Conservation (phyloP, 495 filamentous ascomycete species). For the Aeminium ludgeri region DNA sequence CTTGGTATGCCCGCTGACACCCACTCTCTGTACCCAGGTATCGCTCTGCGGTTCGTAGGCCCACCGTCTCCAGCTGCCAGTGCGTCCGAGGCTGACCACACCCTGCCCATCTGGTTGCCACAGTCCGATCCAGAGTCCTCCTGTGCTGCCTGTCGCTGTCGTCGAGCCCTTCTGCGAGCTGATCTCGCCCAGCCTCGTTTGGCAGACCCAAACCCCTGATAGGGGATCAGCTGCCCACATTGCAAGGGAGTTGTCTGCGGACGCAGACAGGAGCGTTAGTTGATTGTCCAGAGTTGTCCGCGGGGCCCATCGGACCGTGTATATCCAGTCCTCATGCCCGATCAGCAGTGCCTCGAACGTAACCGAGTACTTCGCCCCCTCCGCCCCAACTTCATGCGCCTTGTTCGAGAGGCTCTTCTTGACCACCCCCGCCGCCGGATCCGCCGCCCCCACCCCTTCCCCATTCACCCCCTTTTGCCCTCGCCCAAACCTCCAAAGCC, state of each 20-base stretch:
- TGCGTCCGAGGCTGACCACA: conserved; percentile 69
- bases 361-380: conserved; percentile 46
- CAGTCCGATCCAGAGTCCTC: conserved; percentile 88
- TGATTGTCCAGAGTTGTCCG: conserved; percentile 20
- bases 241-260: conserved; percentile 84
- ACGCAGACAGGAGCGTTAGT: conserved; percentile 70
- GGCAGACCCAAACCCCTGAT: conserved; percentile 80
- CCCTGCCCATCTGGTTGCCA: conserved; percentile 68
- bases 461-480: conserved; percentile 31
- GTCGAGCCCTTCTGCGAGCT: conserved; percentile 86
- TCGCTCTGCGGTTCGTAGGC: conserved; percentile 35
- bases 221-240: conserved; percentile 73
- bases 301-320: conserved; percentile 61
- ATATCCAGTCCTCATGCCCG: conserved; percentile 97
- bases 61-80: conserved; percentile 89
- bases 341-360: conserved; percentile 91
- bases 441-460: not conserved
- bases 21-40: conserved; percentile 58
- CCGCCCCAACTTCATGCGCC: conserved; percentile 51
- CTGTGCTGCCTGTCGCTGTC: conserved; percentile 85
- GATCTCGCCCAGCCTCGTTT: conserved; percentile 75
- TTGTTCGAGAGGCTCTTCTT: conserved; percentile 61
- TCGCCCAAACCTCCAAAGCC: conserved; percentile 72
- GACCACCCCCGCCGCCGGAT: not conserved
- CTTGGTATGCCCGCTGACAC: conserved; percentile 69